Base-by-base conservation (phyloP, 2,329 filamentous ascomycete species). In the Lecanicillium sp. region DNA sequence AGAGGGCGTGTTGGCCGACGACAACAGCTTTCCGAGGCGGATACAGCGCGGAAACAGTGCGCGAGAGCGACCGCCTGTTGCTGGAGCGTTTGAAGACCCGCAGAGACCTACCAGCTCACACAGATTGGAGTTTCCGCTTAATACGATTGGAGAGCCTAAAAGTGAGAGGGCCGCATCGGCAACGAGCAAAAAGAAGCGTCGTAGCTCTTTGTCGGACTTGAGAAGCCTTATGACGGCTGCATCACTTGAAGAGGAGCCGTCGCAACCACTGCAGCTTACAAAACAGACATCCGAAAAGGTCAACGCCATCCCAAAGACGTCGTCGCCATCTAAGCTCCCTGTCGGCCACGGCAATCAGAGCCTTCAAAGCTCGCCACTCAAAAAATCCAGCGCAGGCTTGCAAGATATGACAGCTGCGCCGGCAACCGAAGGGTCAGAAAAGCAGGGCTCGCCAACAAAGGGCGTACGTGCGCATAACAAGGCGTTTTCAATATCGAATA, bases 121-220 rank as follows among this genome's bases (percentile, higher is more conserved):
- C 47, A 67, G 69, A 29, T 60, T 73, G 14, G 72, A 76, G 48
- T 73, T 71, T 9, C 65, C 67, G 32, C 62, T 79, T 2, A 73
- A 75, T 51, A 79, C 75, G 0, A 79, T 79, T 36, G 74, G 74
- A 13, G 75, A 79, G 51, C 75, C 75, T 1, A 65, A 68, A 0
- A 61, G 59, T 13, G 69, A 72, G 39, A 55, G 60, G 5, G 46
- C 51, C 8, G 47, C 56, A 4, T 44, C 55, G 1, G 71, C 65
- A 47, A 57, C 57, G n/a, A 62, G 68, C 32, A 80, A 75, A 56
- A 89, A 81, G 47, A 96, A 94, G 66, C 76, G 90, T 40, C 81
- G 90, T 56, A 96, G 89, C 62, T 96, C 89, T 18, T 65, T 97
- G 30, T 95, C 89, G 4, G 90, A 97, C 58, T 70, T 97, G 34